Base-by-base conservation (phyloP, 2,329 filamentous ascomycete species). In the Clonostachys solani region DNA sequence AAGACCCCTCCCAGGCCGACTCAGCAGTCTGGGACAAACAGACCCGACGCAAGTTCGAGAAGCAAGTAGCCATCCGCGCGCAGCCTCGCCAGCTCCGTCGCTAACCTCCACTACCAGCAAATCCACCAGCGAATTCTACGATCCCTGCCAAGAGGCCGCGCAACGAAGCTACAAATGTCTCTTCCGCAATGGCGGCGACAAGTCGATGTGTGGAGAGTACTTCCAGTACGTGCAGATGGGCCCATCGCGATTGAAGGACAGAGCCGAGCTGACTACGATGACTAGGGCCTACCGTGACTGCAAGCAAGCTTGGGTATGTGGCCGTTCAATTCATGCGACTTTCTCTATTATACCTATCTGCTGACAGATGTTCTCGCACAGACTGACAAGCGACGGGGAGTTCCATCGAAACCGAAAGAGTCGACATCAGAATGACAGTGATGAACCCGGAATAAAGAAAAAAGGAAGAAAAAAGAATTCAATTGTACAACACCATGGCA, bases 81-180 rank as follows among this genome's bases (percentile, higher is more conserved):
- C 16, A 16, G 17, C 10, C 23, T 33, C 17, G 5, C 15, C 12
- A 19, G 8, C 44, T 44, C 37, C 18, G 16, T 47, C 40, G 52
- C 45, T 13, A 18, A n/a, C 42, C 15, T 41, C 19, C 37, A 19
- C 42, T 34, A 50, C 59, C 36, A 96, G 92, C 56, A 97, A 97
- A 75, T 79, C 77, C 47, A 82, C 86, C 60, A 96, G 91, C 74
- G 85, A 96, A 64, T 97, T 87, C 71, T 90, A 89, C 65, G 94
- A 99, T 60, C 94, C 94, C 3, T 99, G 94, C 67, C 92, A 97
- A 65, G 92, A 96, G 59, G 90, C 90, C 6, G 92, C 94, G 8
- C 75, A 86, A 55, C 80, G 81, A 61, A 96, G 92, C 68, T 84
- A 96, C 56, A 85, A 83, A 64, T 99, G 94, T 61, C 72, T 99